A percentile compares a stretch with the other conserved stretches of the same genome.
Conservation (phyloP, 129 eudicot genomes). For the Solidago caesia region DNA sequence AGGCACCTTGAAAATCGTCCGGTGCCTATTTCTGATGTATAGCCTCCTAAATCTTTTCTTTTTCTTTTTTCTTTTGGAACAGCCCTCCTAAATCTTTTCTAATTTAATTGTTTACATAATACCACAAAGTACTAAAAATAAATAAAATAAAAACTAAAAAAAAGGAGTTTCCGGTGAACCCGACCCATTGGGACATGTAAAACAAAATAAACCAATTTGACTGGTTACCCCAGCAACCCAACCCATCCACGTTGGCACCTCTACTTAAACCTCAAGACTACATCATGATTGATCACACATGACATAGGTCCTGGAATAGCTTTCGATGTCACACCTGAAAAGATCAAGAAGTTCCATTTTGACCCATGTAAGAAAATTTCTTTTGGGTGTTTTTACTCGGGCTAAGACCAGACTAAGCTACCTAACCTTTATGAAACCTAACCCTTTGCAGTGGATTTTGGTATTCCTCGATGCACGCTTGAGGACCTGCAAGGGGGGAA, state of each 20-base stretch:
- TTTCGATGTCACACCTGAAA: constrained; percentile 65
- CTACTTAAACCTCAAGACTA: background rate
- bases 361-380: constrained; percentile 60
- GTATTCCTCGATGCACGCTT: constrained; percentile 79
- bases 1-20: background rate
- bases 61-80: too few species aligned
- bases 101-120: background rate
- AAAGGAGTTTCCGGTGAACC: background rate
- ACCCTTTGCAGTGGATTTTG: constrained; percentile 68
- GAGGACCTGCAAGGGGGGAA: constrained; percentile 69
- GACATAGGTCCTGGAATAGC: constrained; percentile 70
- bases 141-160: too few species aligned
- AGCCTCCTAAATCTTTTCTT: background rate
- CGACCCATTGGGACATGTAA: background rate
- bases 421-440: constrained; percentile 6
- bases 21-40: background rate
- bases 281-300: constrained; percentile 16
- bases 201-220: background rate
- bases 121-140: too few species aligned
- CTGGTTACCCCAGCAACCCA: background rate
- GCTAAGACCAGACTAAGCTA: background rate
- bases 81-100: too few species aligned
- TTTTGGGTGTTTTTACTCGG: background rate
- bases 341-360: constrained; percentile 59
- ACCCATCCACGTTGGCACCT: background rate